Evolutionary conservation across 2,329 filamentous ascomycete genomes (phyloP), one percentile per base, ranked within the genome.

Genomic region (Dactylonectria estremocensis): DNA sequence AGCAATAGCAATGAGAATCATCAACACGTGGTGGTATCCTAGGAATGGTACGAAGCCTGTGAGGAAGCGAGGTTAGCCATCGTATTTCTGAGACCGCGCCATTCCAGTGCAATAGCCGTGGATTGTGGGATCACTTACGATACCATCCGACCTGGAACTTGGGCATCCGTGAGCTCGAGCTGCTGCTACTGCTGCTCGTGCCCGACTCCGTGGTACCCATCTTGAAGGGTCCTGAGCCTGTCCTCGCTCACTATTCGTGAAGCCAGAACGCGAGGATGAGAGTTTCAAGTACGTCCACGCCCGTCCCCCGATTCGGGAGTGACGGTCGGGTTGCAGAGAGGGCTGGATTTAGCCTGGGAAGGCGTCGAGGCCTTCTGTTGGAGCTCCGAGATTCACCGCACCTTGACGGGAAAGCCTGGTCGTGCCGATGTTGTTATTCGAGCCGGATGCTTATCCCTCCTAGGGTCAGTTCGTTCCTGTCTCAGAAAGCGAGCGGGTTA

Each of bases 1-100:
- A 52, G 95, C 90, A 66, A 98, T 86, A 63, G 93, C 95, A 78
- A 99, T 97, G 73, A 99, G 85, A 76, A 99, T 94, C 96, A 99
- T 99, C 81, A 99, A 89, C 72, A 98, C 92, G 90, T 99, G 90
- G 79, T 92, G 91, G 78, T 92, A 92, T 73, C 91, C 91, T 66
- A 92, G 85, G 79, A 92, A 92, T 73, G 91, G 91, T 79, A 92
- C 83, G 75, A 88, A 89, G 78, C 89, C 90, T 91, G 69, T 5
- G 45, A 49, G 52, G 54, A 55, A 43, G 28, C 43, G 56, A 40
- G n/a, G 71, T 80, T 70, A 77, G 76, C 59, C 58, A 55, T 20
- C 55, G 57, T 61, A 54, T 13, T 46, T 24, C 2, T 40, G 37
- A 66, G 8, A 57, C 50, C 60, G 45, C 46, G 28, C 62, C 75